Percentiles rank a stretch among this genome's conserved stretches.
These are phyloP conservation scores for Xylaria sp. DNA, from an alignment of 2,329 filamentous ascomycete genomes.

Conservation along the genomic window DNA sequence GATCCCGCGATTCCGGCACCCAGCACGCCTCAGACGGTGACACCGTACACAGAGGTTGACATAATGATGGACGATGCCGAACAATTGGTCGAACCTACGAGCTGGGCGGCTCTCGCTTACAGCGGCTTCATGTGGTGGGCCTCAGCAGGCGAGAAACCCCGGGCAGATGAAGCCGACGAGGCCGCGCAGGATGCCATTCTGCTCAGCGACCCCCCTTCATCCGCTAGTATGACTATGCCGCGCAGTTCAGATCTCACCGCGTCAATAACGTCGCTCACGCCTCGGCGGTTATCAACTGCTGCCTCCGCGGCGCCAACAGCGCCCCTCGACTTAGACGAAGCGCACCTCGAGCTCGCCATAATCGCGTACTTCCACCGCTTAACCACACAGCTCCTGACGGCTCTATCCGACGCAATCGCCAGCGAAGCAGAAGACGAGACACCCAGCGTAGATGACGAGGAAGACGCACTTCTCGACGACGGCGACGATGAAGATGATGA, in stretches of 20 bases:
- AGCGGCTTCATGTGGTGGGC: constrained; percentile 88
- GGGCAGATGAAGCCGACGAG: constrained; percentile 56
- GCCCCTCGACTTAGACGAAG: constrained; percentile 38
- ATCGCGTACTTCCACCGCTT: constrained; percentile 79
- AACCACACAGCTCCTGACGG: constrained; percentile 59
- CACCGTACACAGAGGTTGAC: constrained; percentile 19
- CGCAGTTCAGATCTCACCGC: constrained; percentile 35
- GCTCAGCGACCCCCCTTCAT: constrained; percentile 44
- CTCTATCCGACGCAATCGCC: constrained; percentile 55
- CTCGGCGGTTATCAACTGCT: constrained; percentile 28
- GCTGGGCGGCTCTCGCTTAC: constrained; percentile 72
- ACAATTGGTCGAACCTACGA: constrained; percentile 55
- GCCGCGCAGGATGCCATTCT: constrained; percentile 49
- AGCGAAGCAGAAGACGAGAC: constrained; percentile 9
- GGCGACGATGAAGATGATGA: constrained; percentile 34
- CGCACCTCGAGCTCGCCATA: constrained; percentile 60
- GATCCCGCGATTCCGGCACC: constrained; percentile 21
- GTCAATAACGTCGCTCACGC: constrained; percentile 43
- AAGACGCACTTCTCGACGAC: constrained; percentile 23
- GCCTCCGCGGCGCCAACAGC: constrained; percentile 17
- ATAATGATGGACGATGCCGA: constrained; percentile 25
- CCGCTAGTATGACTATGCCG: constrained; percentile 30
- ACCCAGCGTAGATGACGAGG: constrained; percentile 24
- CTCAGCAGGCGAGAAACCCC: constrained; percentile 67
- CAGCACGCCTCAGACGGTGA: constrained; percentile 17